Conservation (phyloP, 2,329 filamentous ascomycete species). For the Monosporascus sp. region DNA sequence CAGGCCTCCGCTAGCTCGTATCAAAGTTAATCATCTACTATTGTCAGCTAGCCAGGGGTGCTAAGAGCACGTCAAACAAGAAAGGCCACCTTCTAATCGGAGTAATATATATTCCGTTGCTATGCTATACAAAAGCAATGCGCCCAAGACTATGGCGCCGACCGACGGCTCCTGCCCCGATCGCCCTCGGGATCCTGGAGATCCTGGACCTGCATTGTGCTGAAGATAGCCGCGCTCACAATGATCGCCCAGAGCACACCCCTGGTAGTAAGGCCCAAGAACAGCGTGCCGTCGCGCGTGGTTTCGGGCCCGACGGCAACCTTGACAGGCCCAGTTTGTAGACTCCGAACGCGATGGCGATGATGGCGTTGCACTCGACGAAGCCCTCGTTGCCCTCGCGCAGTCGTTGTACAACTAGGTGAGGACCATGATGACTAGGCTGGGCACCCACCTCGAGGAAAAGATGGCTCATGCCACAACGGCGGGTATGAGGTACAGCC, state of each 20-base stretch:
- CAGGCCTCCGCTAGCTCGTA: too few species aligned
- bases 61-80: too few species aligned
- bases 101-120: too few species aligned
- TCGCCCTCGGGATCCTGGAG: neutral
- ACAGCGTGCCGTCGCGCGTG: neutral
- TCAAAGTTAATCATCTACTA: too few species aligned
- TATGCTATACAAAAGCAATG: too few species aligned
- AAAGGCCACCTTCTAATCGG: too few species aligned
- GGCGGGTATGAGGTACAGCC: neutral
- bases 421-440: neutral
- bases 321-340: neutral
- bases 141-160: too few species aligned
- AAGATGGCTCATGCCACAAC: neutral
- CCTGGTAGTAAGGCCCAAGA: neutral
- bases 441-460: neutral
- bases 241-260: neutral
- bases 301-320: neutral
- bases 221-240: neutral
- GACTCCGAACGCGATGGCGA: neutral
- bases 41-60: too few species aligned
- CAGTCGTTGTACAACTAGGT: neutral
- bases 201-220: neutral
- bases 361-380: neutral
- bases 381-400: neutral
- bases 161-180: too few species aligned